Evolutionary conservation across 2,329 filamentous ascomycete species (phyloP).

Genomic region (Ophiocordyceps camponoti-rufipedis): DNA sequence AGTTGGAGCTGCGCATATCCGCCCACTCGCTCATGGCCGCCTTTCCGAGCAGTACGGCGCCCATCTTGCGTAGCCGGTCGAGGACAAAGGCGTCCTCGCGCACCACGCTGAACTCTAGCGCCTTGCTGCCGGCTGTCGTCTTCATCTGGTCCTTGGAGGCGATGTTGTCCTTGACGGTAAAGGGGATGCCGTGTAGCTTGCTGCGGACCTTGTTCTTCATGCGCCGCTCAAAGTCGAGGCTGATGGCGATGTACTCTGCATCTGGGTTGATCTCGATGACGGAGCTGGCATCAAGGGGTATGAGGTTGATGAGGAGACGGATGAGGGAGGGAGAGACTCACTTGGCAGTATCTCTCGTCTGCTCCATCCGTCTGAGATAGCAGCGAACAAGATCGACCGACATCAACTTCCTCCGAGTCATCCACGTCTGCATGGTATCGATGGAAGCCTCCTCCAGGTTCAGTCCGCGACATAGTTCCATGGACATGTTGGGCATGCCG

Average conservation of each 20-base stretch:
- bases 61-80: slow-evolving; percentile 39
- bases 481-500: background rate
- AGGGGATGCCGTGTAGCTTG: slow-evolving; percentile 57
- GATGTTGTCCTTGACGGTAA: slow-evolving; percentile 59
- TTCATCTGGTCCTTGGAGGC: slow-evolving; percentile 51
- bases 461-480: background rate
- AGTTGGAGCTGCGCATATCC: slow-evolving; percentile 47
- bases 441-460: slow-evolving; percentile 51
- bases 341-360: slow-evolving; percentile 48
- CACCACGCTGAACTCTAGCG: slow-evolving; percentile 44
- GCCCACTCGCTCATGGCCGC: slow-evolving; percentile 59
- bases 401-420: slow-evolving; percentile 35
- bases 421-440: slow-evolving; percentile 42
- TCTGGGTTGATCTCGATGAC: slow-evolving; percentile 54
- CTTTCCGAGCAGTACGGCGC: slow-evolving; percentile 54
- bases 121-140: slow-evolving; percentile 54
- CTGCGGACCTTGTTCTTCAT: slow-evolving; percentile 35
- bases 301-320: too few relatives aligned
- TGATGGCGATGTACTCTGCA: slow-evolving; percentile 38
- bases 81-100: slow-evolving; percentile 53
- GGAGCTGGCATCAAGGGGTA: slow-evolving; percentile 18
- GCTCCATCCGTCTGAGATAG: slow-evolving; percentile 40
- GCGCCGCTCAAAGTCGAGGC: slow-evolving; percentile 40
- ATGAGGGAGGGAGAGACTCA: slow-evolving; percentile 11
- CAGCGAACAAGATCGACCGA: slow-evolving; percentile 40